A percentile compares a stretch with the other conserved stretches of the same genome.
These are phyloP conservation scores for Cymbopogon flexuosus DNA, from an alignment of 202 grass and related monocot species.

Conservation along the genomic window DNA sequence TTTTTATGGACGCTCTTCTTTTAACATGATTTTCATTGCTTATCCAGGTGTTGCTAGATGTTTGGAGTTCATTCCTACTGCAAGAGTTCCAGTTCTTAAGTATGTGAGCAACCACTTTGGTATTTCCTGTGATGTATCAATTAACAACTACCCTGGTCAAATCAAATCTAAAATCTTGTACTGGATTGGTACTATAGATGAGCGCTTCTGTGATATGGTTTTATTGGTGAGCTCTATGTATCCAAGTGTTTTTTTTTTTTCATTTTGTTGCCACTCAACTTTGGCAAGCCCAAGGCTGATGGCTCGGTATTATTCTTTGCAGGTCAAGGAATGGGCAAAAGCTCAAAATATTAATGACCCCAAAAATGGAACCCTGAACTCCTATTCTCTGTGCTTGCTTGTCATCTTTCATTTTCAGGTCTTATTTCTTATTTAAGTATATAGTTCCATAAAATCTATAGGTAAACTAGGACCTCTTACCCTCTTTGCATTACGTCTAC, in stretches of 20 bases:
- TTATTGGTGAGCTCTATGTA: constrained; percentile 57
- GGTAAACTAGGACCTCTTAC: background rate
- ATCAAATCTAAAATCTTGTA: constrained; percentile 71
- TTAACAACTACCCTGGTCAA: constrained; percentile 62
- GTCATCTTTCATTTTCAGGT: constrained; percentile 92
- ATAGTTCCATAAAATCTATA: background rate
- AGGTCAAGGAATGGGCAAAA: constrained; percentile 98
- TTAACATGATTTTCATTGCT: constrained; percentile 15
- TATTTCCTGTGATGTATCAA: constrained; percentile 77
- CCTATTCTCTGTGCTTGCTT: constrained; percentile 80
- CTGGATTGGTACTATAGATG: constrained; percentile 56
- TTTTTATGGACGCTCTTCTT: background rate
- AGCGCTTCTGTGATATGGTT: constrained; percentile 78
- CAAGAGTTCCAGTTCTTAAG: constrained; percentile 79
- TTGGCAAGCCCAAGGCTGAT: constrained; percentile 4
- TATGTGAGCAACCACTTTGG: constrained; percentile 53
- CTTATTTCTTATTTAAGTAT: constrained; percentile 23
- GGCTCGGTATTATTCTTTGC: constrained; percentile 23
- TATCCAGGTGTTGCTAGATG: constrained; percentile 47
- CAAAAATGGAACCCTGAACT: constrained; percentile 80
- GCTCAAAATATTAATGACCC: constrained; percentile 83
- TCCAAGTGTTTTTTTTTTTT: background rate
- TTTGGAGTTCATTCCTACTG: constrained; percentile 61
- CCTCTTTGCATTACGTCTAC: background rate
- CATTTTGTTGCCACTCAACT: background rate